Percentiles rank a stretch among this genome's conserved stretches.
phyloP scores from a whole-genome alignment of 2,329 filamentous ascomycete genomes.

The Cladosporium cucumerinum region DNA sequence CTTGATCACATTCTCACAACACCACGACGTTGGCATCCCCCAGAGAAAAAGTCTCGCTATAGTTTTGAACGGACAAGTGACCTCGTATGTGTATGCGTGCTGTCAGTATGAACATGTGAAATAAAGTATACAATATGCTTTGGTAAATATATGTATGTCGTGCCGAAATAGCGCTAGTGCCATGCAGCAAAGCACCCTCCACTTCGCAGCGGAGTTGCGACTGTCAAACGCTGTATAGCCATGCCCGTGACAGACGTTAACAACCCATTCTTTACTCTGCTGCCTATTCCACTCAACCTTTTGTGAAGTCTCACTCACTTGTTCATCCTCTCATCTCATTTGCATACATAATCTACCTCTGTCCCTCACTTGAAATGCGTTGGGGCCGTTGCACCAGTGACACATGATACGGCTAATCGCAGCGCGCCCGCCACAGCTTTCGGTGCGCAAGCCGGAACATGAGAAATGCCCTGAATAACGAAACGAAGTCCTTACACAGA shows the following conservation, averaged over 20 bases:
- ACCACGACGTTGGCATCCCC: not conserved
- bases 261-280: not conserved
- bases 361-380: not conserved
- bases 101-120: not conserved
- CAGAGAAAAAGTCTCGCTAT: not conserved
- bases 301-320: not conserved
- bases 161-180: not conserved
- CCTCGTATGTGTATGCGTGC: not conserved
- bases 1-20: not conserved
- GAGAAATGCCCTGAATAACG: not conserved
- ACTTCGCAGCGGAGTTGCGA: not conserved
- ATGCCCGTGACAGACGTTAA: not conserved
- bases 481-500: not conserved
- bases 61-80: not conserved
- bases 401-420: not conserved
- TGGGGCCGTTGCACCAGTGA: not conserved
- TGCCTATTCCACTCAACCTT: not conserved
- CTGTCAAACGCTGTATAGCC: not conserved
- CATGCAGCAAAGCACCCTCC: not conserved
- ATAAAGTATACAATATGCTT: not conserved
- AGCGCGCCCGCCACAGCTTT: constrained; percentile 4
- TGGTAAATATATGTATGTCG: not conserved
- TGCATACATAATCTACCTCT: not conserved
- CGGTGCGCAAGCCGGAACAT: not conserved
- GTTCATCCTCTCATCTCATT: not conserved